Percentiles rank a stretch among this genome's conserved stretches.
phyloP scores from a whole-genome alignment of 108 stramenopile species.

The Cyclotella baltica region DNA sequence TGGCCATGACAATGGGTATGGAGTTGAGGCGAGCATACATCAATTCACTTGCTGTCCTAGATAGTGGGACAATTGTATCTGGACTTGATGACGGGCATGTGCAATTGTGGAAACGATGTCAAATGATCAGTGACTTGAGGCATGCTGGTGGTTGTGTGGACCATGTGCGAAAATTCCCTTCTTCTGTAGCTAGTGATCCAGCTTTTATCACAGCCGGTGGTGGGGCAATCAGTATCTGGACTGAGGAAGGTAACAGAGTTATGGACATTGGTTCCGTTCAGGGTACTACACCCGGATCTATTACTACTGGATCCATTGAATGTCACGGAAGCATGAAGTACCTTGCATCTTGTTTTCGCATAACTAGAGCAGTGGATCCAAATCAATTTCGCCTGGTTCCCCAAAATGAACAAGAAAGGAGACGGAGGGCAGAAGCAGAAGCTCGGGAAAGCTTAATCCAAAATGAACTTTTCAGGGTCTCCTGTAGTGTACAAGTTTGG shows the following conservation, averaged over 20 bases:
- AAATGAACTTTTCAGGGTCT: constrained; percentile 17
- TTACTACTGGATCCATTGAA: constrained; percentile 21
- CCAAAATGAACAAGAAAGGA: constrained; percentile 50
- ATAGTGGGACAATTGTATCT: constrained; percentile 56
- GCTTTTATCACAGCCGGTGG: constrained; percentile 62
- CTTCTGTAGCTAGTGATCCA: neutral
- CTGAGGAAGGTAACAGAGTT: constrained; percentile 37
- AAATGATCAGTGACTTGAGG: constrained; percentile 34
- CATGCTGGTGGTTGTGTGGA: constrained; percentile 48
- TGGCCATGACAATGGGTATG: constrained; percentile 70
- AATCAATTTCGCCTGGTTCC: constrained; percentile 57
- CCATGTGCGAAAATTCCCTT: constrained; percentile 42
- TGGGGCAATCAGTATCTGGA: constrained; percentile 53
- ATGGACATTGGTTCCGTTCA: constrained; percentile 23
- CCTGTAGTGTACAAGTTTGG: constrained; percentile 51
- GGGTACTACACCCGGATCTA: constrained; percentile 51
- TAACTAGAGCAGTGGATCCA: constrained; percentile 43
- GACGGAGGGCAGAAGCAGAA: constrained; percentile 44
- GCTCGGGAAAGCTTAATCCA: constrained; percentile 41
- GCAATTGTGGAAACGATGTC: constrained; percentile 59
- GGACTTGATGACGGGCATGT: constrained; percentile 65
- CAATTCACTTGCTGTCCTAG: constrained; percentile 59
- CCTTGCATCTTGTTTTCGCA: constrained; percentile 54
- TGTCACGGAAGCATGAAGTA: constrained; percentile 21
- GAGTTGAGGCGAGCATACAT: constrained; percentile 64